Base-by-base conservation (phyloP, 2,329 filamentous ascomycete genomes). In the Ophiostoma himal-ulmi region DNA sequence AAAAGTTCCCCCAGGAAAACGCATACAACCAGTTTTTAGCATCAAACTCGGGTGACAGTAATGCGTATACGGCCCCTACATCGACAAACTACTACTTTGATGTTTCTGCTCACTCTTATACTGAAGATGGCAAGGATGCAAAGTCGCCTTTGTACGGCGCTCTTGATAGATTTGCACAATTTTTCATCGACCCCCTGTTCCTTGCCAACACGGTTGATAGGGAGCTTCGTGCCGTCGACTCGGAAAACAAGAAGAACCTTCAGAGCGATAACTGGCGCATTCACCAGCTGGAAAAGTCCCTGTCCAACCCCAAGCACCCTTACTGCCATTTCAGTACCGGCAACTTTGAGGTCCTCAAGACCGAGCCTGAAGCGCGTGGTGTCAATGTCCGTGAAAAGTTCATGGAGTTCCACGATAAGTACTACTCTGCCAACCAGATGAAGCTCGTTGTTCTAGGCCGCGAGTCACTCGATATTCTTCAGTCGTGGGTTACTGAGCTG, bases 21-120 rank as follows among this genome's bases (percentile, higher is more conserved):
- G 94, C 91, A 74, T 99, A 99, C 83, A 93, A 92, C 77, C 90
- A 94, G 78, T 99, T 96, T 79, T 87, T 99, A 69, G 91, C 93
- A 68, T 86, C 92, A 72, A 91, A 97, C 79, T 96, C 93, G 11
- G 95, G 95, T 70, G 89, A 90, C 77, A 97, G 94, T 37, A 99
- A 99, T 79, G 95, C 95, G 70, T 98, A 96, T 79, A 99, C 95
- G 1, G 93, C 91, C 20, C 85, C 92, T 5, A 97, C 93, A 1
- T 96, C 94, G 69, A 99, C 95, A 73, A 98, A 98, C 81, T 99
- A 96, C 82, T 98, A 92, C 81, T 99, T 99, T 78, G 95, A 99
- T 77, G 89, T 98, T 71, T 92, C 92, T 26, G 93, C 93, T 41
- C 92, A 92, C 68, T 86, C 90, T 14, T 87, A 67, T 41, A 10